Evolutionary conservation across 2,329 filamentous ascomycete genomes (phyloP).

Genomic region (Fusarium protoensiforme): DNA sequence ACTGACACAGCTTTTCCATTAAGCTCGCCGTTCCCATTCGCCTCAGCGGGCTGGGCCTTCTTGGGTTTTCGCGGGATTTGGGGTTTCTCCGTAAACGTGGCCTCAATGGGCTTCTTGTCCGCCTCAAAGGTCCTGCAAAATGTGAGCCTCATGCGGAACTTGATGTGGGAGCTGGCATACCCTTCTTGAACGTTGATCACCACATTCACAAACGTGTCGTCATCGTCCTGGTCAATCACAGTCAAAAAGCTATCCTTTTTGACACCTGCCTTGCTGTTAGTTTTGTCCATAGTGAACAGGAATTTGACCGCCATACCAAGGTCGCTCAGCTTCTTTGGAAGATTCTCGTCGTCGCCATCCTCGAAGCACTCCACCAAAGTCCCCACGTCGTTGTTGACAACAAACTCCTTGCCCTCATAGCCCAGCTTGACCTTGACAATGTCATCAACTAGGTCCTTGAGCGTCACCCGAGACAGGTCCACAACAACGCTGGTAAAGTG

Average conservation of each 20-base stretch:
- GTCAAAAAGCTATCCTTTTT: conserved; percentile 81
- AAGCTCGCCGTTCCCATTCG: conserved; percentile 52
- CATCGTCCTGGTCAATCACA: conserved; percentile 84
- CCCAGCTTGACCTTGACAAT: conserved; percentile 77
- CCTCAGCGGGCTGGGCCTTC: conserved; percentile 49
- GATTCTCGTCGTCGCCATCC: conserved; percentile 88
- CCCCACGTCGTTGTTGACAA: conserved; percentile 77
- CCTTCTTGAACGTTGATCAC: conserved; percentile 75
- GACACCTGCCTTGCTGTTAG: conserved; percentile 63
- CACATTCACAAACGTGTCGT: conserved; percentile 81
- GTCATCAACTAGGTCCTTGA: conserved; percentile 82
- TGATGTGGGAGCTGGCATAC: conserved; percentile 53
- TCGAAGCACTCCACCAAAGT: conserved; percentile 71
- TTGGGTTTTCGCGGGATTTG: conserved; percentile 67
- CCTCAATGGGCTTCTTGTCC: conserved; percentile 66
- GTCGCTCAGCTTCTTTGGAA: conserved; percentile 81
- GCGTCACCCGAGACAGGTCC: conserved; percentile 77
- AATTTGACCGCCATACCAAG: conserved; percentile 65
- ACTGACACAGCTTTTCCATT: conserved; percentile 55
- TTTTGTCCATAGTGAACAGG: not conserved
- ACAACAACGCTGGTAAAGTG: conserved; percentile 74
- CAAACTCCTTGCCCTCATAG: conserved; percentile 83
- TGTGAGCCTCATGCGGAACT: conserved; percentile 38
- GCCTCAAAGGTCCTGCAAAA: conserved; percentile 53
- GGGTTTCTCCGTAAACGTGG: conserved; percentile 55